Percentiles rank a stretch among this genome's conserved stretches.
Evolutionary conservation across 2,329 filamentous ascomycete genomes (phyloP).

Genomic region (Conoideocrella luteorostrata): DNA sequence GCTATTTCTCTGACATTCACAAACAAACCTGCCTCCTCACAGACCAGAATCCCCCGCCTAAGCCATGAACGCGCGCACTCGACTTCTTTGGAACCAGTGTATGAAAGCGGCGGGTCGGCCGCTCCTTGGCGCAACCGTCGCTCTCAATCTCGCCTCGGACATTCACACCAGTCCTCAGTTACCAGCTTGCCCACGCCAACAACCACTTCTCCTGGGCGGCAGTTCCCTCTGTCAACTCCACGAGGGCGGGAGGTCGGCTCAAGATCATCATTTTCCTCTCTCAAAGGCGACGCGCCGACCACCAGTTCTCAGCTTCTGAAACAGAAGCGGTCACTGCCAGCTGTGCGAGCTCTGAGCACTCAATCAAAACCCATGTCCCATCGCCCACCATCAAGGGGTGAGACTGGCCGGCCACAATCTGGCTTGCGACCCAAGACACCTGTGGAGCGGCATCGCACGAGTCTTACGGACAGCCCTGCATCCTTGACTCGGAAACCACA

Average conservation of each 20-base stretch:
- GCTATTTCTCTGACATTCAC: conserved; percentile 88
- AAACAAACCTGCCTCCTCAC: conserved; percentile 56
- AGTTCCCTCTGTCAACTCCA: conserved; percentile 52
- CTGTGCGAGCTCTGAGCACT: conserved; percentile 45
- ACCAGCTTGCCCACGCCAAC: conserved; percentile 57
- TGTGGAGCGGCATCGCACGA: conserved; percentile 51
- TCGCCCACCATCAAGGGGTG: conserved; percentile 53
- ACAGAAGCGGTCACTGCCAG: conserved; percentile 59
- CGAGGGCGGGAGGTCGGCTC: conserved; percentile 53
- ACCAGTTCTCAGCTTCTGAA: conserved; percentile 59
- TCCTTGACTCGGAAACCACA: conserved; percentile 53
- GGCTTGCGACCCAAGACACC: conserved; percentile 63
- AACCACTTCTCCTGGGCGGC: conserved; percentile 47
- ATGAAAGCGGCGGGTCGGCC: conserved; percentile 75
- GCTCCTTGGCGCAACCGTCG: conserved; percentile 47
- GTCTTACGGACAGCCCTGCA: conserved; percentile 42
- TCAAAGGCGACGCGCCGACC: conserved; percentile 56
- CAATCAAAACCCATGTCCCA: conserved; percentile 46
- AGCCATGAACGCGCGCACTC: conserved; percentile 65
- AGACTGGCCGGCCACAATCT: conserved; percentile 43
- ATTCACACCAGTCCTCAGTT: conserved; percentile 63
- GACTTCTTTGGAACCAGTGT: conserved; percentile 78
- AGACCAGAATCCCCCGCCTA: conserved; percentile 74
- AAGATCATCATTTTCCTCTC: conserved; percentile 46
- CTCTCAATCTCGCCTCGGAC: conserved; percentile 61